Conservation (phyloP, 441 rosid species). For the Mallotus repandus region DNA sequence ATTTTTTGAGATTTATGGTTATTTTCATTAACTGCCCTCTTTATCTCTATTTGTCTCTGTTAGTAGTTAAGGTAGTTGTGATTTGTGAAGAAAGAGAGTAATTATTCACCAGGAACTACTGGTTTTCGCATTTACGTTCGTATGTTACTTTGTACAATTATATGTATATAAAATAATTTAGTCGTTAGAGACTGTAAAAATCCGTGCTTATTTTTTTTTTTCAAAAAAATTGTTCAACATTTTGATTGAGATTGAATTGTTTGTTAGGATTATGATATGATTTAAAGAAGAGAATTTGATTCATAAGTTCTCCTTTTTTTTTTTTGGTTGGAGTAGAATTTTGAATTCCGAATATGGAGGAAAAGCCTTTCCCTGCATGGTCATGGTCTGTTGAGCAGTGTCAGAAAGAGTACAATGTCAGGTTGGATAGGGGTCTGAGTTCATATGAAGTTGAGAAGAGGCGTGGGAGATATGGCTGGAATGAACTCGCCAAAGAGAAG, state of each 20-base stretch:
- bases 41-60: neutral
- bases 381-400: constrained; percentile 70
- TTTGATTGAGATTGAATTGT: constrained; percentile 4
- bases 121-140: neutral
- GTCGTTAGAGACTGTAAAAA: neutral
- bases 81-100: constrained; percentile 6
- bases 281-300: constrained; percentile 3
- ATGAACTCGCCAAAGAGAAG: constrained; percentile 81
- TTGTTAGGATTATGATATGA: constrained; percentile 25
- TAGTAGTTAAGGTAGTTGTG: neutral
- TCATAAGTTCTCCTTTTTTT: neutral
- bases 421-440: constrained; percentile 61
- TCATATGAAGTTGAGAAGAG: constrained; percentile 62
- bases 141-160: neutral
- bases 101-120: neutral
- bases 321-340: constrained; percentile 21
- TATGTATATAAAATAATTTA: no score
- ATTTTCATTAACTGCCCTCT: neutral
- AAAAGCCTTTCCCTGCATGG: constrained; percentile 73
- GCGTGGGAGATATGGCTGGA: constrained; percentile 66
- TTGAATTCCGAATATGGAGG: constrained; percentile 46
- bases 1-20: constrained; percentile 7
- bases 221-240: no score
- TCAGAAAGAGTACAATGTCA: constrained; percentile 60
- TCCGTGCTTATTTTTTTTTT: neutral